Evolutionary conservation across 768 basidiomycete species (phyloP).

Genomic region (Suillus subaureus): DNA sequence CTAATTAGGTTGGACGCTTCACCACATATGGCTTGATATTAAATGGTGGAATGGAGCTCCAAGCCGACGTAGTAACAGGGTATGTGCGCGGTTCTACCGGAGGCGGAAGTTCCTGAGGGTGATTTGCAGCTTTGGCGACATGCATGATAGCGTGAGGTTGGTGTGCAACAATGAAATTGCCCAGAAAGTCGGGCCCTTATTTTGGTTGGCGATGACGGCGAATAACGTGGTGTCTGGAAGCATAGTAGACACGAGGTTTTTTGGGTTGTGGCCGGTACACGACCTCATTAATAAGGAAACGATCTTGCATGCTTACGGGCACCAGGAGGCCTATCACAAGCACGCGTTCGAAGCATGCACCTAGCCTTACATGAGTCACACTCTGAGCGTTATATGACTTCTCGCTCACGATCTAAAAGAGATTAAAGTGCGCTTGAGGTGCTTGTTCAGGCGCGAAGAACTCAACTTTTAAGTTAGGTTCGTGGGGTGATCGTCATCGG

Average conservation of each 20-base stretch:
- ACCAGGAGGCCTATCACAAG: conserved; percentile 23
- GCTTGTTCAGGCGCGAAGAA: conserved; percentile 20
- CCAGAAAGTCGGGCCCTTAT: conserved; percentile 51
- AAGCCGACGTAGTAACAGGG: conserved; percentile 29
- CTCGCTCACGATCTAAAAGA: conserved; percentile 21
- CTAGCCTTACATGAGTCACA: conserved; percentile 30
- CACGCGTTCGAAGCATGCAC: conserved; percentile 31
- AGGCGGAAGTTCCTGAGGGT: not conserved
- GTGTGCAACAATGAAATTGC: conserved; percentile 51
- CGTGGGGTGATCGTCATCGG: not conserved
- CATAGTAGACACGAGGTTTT: conserved; percentile 38
- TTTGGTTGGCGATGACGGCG: conserved; percentile 69
- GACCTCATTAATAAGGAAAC: not conserved
- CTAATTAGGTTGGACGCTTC: conserved; percentile 37
- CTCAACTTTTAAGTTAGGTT: conserved; percentile 11
- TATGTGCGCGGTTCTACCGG: conserved; percentile 15
- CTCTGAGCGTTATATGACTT: not conserved
- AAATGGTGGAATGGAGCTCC: conserved; percentile 26
- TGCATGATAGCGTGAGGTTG: conserved; percentile 38
- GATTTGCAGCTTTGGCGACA: conserved; percentile 45
- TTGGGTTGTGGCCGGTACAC: conserved; percentile 29
- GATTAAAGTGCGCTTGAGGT: conserved; percentile 33
- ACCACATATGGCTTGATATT: conserved; percentile 31
- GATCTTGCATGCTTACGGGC: not conserved
- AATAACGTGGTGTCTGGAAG: conserved; percentile 47